Percentiles rank a stretch among this genome's conserved stretches.
Evolutionary conservation across 2,329 filamentous ascomycete genomes (phyloP).

Genomic region (Trichoderma asperellum): DNA sequence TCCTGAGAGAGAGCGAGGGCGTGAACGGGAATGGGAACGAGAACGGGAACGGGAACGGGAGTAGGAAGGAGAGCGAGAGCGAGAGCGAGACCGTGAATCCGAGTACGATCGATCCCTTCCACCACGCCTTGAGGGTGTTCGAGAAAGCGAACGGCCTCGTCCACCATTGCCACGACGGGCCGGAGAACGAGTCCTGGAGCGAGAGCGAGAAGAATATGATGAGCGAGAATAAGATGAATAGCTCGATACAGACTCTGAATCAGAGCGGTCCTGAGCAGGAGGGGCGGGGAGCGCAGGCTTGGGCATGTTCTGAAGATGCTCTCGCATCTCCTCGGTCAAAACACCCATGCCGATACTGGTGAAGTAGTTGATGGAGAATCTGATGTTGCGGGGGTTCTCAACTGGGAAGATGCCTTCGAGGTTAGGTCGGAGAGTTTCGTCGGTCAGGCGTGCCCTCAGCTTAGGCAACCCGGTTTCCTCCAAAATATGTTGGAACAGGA

Average conservation of each 20-base stretch:
- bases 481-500: constrained; percentile 88
- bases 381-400: constrained; percentile 85
- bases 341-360: constrained; percentile 96
- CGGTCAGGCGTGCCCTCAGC: constrained; percentile 74
- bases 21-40: not conserved
- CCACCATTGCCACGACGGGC: constrained; percentile 31
- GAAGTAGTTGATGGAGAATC: constrained; percentile 99
- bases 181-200: constrained; percentile 36
- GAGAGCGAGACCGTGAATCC: constrained; percentile 47
- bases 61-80: constrained; percentile 36
- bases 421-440: constrained; percentile 76
- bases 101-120: constrained; percentile 48
- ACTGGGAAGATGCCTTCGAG: constrained; percentile 87
- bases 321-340: constrained; percentile 93
- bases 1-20: not conserved
- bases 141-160: constrained; percentile 38
- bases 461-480: constrained; percentile 85
- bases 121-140: constrained; percentile 36
- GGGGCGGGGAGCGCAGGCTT: constrained; percentile 78
- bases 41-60: constrained; percentile 28
- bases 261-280: constrained; percentile 60
- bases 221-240: constrained; percentile 75
- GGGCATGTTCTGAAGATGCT: constrained; percentile 84
- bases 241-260: constrained; percentile 74
- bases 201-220: constrained; percentile 48